Evolutionary conservation across 2,329 filamentous ascomycete genomes (phyloP).

Genomic region (Penicillium janthinellum): DNA sequence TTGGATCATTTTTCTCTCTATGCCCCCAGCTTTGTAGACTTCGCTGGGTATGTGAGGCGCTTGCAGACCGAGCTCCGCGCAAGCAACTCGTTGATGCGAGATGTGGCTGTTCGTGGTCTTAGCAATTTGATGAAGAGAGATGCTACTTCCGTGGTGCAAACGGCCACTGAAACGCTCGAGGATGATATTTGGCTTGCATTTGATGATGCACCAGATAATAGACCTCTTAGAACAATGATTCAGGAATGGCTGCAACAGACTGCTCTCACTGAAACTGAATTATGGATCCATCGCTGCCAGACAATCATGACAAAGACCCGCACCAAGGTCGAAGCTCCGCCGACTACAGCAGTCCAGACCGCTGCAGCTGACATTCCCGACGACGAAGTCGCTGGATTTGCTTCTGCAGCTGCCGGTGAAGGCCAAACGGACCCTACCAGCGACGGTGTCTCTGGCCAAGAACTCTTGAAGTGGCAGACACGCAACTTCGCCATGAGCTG

Average conservation of each 20-base stretch:
- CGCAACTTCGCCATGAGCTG: constrained; percentile 91
- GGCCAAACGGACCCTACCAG: constrained; percentile 59
- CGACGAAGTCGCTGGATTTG: constrained; percentile 95
- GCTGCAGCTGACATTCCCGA: constrained; percentile 80
- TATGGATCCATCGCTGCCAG: constrained; percentile 90
- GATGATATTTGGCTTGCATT: constrained; percentile 90
- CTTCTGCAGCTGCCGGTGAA: constrained; percentile 66
- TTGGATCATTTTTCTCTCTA: constrained; percentile 91
- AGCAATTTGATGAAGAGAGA: constrained; percentile 95
- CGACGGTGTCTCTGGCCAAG: constrained; percentile 65
- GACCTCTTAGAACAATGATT: constrained; percentile 82
- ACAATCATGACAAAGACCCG: constrained; percentile 86
- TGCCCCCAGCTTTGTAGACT: constrained; percentile 83
- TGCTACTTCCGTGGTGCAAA: constrained; percentile 76
- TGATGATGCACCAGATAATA: constrained; percentile 73
- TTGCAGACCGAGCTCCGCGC: constrained; percentile 78
- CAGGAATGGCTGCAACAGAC: constrained; percentile 93
- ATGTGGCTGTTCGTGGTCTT: constrained; percentile 82
- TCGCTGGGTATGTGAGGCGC: constrained; percentile 77
- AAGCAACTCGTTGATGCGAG: constrained; percentile 67
- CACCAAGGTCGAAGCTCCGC: constrained; percentile 56
- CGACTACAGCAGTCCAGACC: constrained; percentile 41
- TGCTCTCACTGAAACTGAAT: constrained; percentile 72
- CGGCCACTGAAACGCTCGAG: constrained; percentile 77
- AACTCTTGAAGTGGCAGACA: constrained; percentile 93